Conservation (phyloP, 345 rosid species). For the Acer negundo region DNA sequence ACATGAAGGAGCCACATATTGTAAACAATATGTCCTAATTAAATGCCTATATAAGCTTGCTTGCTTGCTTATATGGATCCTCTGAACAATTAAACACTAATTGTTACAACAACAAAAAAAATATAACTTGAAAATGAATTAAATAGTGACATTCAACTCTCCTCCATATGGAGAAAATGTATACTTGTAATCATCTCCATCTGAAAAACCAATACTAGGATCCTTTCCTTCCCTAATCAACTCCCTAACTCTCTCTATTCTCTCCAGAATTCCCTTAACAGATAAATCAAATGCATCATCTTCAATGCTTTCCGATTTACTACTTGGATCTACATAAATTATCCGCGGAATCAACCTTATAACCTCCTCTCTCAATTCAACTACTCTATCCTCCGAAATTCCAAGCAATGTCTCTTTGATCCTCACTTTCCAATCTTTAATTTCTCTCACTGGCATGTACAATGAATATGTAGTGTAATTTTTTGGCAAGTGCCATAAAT, state of each 20-base stretch:
- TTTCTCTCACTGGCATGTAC: slow-evolving; percentile 48
- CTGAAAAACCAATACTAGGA: slow-evolving; percentile 61
- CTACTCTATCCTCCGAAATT: slow-evolving; percentile 35
- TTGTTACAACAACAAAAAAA: neutral
- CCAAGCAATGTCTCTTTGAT: slow-evolving; percentile 43
- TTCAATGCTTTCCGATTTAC: slow-evolving; percentile 20
- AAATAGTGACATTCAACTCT: slow-evolving; percentile 14
- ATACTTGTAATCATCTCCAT: slow-evolving; percentile 56
- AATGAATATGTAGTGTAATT: slow-evolving; percentile 51
- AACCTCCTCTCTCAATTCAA: slow-evolving; percentile 59
- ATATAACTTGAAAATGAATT: neutral
- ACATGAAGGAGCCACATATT: neutral
- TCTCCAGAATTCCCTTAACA: slow-evolving; percentile 57
- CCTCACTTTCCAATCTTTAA: slow-evolving; percentile 31
- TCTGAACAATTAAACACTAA: neutral
- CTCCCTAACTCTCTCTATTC: slow-evolving; percentile 50
- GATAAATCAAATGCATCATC: slow-evolving; percentile 68
- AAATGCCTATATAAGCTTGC: neutral
- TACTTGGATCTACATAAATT: slow-evolving; percentile 49
- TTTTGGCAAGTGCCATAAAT: slow-evolving; percentile 59
- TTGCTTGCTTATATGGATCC: neutral
- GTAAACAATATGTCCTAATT: no score
- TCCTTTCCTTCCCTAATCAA: slow-evolving; percentile 50
- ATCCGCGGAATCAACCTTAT: slow-evolving; percentile 55
- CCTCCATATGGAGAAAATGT: slow-evolving; percentile 47